Evolutionary conservation across 495 filamentous ascomycete genomes (phyloP), one percentile per base, ranked within the genome.

Genomic region (Penicillium argentinense): DNA sequence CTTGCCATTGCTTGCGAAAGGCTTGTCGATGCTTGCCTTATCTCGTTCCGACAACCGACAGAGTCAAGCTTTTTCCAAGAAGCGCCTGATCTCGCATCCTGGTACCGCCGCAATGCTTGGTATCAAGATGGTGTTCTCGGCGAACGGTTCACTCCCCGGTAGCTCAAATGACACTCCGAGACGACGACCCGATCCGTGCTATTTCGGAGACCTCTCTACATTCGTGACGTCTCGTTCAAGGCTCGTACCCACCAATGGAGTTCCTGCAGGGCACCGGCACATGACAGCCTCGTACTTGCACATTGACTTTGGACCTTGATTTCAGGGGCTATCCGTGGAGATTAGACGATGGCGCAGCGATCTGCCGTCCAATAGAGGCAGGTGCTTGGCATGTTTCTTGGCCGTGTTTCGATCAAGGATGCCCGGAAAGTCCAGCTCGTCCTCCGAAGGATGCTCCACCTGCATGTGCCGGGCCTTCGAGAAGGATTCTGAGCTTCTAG

Each of bases 281-380:
- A 26, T 30, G 45, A 22, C 45, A 41, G 17, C 13, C 9, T 28
- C 30, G 14, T 21, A 32, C 40, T 21, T 23, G 32, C 47, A n/a
- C n/a, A 45, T 50, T 29, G 41, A 32, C 40, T 44, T 39, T 39
- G 21, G 18, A 9, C 23, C 18, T 14, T 47, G 14, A 47, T 47
- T 45, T 36, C 22, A 49, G 46, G 46, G 39, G 46, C 13, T 17
- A 34, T 18, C 16, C 25, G 39, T 42, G 39, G 39, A 21, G 14
- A 21, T 26, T 26, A 9, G 39, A 29, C 16, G 25, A 39, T 38
- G 9, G 32, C 11, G 47, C 33, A 39, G 18, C 33, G 34, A 32
- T 44, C 18, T 21, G 11, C 48, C 48, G 13, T 21, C 49, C 49
- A 52, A 52, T 52, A 5, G 37, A 19, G 9, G 29, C 29, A 33